Evolutionary conservation across 306 rosid genomes (phyloP).

Genomic region (Begonia peltatifolia): DNA sequence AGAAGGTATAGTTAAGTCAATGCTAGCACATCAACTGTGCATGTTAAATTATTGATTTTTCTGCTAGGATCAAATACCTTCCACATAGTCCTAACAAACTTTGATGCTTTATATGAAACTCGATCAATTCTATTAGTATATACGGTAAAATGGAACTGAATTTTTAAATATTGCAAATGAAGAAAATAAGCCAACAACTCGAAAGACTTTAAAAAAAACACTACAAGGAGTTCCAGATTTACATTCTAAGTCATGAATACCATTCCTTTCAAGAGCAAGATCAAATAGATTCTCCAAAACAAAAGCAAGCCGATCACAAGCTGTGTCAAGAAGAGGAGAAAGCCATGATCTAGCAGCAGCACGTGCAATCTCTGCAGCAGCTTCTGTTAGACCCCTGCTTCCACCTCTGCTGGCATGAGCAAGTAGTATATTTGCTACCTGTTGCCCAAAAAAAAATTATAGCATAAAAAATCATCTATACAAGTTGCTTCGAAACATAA

Average conservation of each 20-base stretch:
- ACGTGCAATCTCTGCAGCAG: conserved; percentile 99
- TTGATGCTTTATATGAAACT: too few relatives aligned
- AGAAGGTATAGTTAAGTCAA: too few relatives aligned
- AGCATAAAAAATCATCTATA: conserved; percentile 7
- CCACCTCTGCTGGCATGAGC: conserved; percentile 93
- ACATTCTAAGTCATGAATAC: too few relatives aligned
- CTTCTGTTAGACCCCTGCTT: conserved; percentile 71
- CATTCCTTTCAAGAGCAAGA: conserved; percentile 68
- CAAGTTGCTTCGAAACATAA: neutral
- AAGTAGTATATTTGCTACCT: conserved; percentile 97
- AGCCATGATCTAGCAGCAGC: conserved; percentile 97
- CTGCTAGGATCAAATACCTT: too few relatives aligned
- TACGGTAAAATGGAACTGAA: too few relatives aligned
- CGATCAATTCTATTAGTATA: neutral
- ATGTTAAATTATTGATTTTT: too few relatives aligned
- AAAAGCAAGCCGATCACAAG: conserved; percentile 91
- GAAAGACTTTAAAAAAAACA: too few relatives aligned
- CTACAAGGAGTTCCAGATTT: too few relatives aligned
- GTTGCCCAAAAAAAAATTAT: conserved; percentile 11
- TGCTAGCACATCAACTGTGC: too few relatives aligned
- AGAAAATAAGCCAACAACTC: too few relatives aligned
- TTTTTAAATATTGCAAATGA: too few relatives aligned
- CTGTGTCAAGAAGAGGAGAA: conserved; percentile 92
- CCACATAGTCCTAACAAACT: too few relatives aligned
- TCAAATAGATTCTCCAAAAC: conserved; percentile 82